Percentiles rank a stretch among this genome's conserved stretches.
These are phyloP conservation scores for Diaporthe sp. DNA, from an alignment of 2,329 filamentous ascomycete genomes.

Conservation along the genomic window DNA sequence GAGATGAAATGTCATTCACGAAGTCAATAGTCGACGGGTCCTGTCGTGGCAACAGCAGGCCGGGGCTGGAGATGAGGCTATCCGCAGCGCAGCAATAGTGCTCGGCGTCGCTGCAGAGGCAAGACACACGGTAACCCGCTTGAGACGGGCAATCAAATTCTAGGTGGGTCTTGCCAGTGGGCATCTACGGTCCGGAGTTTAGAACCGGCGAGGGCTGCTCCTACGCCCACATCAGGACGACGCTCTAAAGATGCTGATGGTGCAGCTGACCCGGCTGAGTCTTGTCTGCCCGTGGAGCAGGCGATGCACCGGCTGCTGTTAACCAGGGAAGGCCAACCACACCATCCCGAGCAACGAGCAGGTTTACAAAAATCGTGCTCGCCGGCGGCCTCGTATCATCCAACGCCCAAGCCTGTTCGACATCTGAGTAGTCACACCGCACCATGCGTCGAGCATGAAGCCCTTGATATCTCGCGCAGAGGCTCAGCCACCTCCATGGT, in stretches of 20 bases:
- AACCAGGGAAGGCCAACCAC: neutral
- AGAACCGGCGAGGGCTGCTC: neutral
- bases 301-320: neutral
- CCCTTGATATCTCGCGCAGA: constrained; percentile 18
- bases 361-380: neutral
- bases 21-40: constrained; percentile 24
- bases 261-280: neutral
- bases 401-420: constrained; percentile 17
- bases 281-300: neutral
- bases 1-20: neutral
- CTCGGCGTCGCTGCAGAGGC: constrained; percentile 22
- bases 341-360: neutral
- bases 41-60: neutral
- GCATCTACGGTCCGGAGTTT: neutral
- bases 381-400: constrained; percentile 18
- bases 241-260: neutral
- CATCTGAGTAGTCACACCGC: constrained; percentile 21
- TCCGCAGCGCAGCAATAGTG: constrained; percentile 3
- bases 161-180: constrained; percentile 19
- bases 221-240: neutral
- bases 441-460: constrained; percentile 18
- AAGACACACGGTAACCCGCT: constrained; percentile 8
- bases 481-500: constrained; percentile 37
- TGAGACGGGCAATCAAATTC: constrained; percentile 16
- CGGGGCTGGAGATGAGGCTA: constrained; percentile 22